Conservation (phyloP, 1,139 yeast genomes). For the Geotrichum cucujoidarum region DNA sequence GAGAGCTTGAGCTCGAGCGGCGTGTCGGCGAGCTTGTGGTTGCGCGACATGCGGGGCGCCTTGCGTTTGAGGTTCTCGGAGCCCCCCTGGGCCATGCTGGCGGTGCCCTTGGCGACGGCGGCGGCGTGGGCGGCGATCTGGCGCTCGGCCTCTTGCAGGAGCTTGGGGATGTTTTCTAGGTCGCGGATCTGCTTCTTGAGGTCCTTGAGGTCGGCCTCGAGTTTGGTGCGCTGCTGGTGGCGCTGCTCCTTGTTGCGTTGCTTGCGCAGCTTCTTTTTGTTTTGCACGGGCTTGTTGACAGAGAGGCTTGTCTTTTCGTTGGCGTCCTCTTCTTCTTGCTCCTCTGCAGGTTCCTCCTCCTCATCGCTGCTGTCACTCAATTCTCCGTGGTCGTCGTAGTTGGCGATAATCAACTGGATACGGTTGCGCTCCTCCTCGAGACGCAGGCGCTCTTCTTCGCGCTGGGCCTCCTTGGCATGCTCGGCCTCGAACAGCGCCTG, state of each 20-base stretch:
- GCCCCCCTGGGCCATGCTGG: conserved; percentile 20
- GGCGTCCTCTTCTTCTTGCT: conserved; percentile 34
- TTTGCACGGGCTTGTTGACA: conserved; percentile 62
- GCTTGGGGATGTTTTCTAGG: conserved; percentile 40
- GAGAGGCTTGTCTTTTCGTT: conserved; percentile 48
- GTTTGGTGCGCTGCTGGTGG: conserved; percentile 55
- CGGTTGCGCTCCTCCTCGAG: conserved; percentile 58
- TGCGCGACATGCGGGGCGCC: conserved; percentile 36
- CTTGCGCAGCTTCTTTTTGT: conserved; percentile 69
- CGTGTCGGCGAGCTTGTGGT: conserved; percentile 54
- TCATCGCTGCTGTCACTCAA: conserved; percentile 25
- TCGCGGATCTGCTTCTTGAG: conserved; percentile 57
- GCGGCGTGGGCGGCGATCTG: conserved; percentile 30
- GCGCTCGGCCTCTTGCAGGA: conserved; percentile 27
- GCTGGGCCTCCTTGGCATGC: conserved; percentile 57
- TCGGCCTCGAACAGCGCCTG: conserved; percentile 62
- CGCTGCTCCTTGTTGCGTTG: conserved; percentile 69
- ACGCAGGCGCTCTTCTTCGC: conserved; percentile 57
- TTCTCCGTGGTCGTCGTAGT: conserved; percentile 40
- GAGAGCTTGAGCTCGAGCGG: conserved; percentile 83
- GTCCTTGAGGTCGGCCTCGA: conserved; percentile 55
- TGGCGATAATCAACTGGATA: conserved; percentile 59
- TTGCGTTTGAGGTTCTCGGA: conserved; percentile 23
- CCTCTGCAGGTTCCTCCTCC: conserved; percentile 31
- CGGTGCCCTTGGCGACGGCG: conserved; percentile 7